phyloP scores from a whole-genome alignment of 2,329 filamentous ascomycete genomes.

The Cordyceps fumosorosea region DNA sequence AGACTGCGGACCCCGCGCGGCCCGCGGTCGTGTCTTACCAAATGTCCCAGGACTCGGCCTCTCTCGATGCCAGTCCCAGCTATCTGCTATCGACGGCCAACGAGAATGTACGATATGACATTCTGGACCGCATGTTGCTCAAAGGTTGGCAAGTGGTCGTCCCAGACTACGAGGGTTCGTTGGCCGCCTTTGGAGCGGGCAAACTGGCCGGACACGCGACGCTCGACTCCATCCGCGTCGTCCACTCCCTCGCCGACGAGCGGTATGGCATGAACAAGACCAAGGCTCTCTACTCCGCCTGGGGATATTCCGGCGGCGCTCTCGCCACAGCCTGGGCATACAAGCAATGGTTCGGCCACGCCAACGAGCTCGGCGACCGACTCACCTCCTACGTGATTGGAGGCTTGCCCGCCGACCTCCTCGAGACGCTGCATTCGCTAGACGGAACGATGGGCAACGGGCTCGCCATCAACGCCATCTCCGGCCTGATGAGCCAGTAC shows the following conservation, averaged over 20 bases:
- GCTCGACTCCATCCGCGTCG: slow-evolving; percentile 39
- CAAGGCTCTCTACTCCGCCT: slow-evolving; percentile 30
- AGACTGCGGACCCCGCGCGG: background rate
- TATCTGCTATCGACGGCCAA: slow-evolving; percentile 24
- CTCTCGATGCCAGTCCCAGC: slow-evolving; percentile 30
- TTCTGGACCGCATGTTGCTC: slow-evolving; percentile 24
- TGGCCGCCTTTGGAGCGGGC: slow-evolving; percentile 37
- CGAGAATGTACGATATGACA: slow-evolving; percentile 9
- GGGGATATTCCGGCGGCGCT: slow-evolving; percentile 51
- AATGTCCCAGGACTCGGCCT: slow-evolving; percentile 28
- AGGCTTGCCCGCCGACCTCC: slow-evolving; percentile 36
- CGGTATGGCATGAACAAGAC: slow-evolving; percentile 26
- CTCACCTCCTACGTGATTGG: slow-evolving; percentile 39
- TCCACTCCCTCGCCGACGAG: slow-evolving; percentile 21
- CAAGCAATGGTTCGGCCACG: slow-evolving; percentile 45
- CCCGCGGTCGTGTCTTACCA: slow-evolving; percentile 31
- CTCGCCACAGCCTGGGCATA: slow-evolving; percentile 46
- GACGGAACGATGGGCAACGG: slow-evolving; percentile 22
- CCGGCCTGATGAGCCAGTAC: slow-evolving; percentile 20
- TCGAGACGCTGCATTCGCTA: slow-evolving; percentile 26
- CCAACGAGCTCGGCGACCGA: slow-evolving; percentile 41
- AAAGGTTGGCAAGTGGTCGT: slow-evolving; percentile 38
- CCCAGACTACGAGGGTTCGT: slow-evolving; percentile 39
- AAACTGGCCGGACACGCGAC: slow-evolving; percentile 36
- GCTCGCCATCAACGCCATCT: slow-evolving; percentile 15